Evolutionary conservation across 495 filamentous ascomycete genomes (phyloP).

Genomic region (Daldinia concentrica): DNA sequence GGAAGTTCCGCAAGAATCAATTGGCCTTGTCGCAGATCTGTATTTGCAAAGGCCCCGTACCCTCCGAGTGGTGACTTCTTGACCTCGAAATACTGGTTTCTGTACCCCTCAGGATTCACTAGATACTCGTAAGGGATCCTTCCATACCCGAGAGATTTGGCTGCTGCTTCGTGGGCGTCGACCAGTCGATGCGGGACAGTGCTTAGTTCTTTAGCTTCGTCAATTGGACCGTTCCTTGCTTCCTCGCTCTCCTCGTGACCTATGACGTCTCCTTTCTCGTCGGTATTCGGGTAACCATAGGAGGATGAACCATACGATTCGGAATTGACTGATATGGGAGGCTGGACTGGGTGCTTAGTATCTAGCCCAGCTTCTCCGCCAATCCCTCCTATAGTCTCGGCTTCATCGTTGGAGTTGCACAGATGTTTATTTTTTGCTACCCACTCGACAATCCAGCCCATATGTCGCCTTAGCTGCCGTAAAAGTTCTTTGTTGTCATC

Average conservation of each 20-base stretch:
- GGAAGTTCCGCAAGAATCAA: constrained; percentile 45
- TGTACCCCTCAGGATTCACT: constrained; percentile 14
- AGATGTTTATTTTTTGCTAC: background rate
- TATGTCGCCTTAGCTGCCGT: background rate
- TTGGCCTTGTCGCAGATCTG: constrained; percentile 38
- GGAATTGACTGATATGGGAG: background rate
- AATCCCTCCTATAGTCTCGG: background rate
- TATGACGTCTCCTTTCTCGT: background rate
- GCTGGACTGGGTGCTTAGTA: background rate
- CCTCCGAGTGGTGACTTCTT: constrained; percentile 42
- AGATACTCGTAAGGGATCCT: constrained; percentile 22
- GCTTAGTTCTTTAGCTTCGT: background rate
- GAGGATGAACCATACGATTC: no score
- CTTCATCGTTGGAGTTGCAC: background rate
- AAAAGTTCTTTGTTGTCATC: background rate
- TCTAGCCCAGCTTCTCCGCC: no score
- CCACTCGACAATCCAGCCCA: background rate
- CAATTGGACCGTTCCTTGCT: background rate
- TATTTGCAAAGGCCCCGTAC: constrained; percentile 45
- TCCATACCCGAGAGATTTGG: constrained; percentile 8
- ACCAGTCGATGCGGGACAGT: background rate
- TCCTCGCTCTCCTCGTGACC: background rate
- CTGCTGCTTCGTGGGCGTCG: background rate
- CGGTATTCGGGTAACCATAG: background rate
- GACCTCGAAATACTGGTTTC: constrained; percentile 40